Percentiles rank a stretch among this genome's conserved stretches.
These are phyloP conservation scores for Fragilaria crotonensis DNA, from an alignment of 108 stramenopile genomes.

Conservation along the genomic window DNA sequence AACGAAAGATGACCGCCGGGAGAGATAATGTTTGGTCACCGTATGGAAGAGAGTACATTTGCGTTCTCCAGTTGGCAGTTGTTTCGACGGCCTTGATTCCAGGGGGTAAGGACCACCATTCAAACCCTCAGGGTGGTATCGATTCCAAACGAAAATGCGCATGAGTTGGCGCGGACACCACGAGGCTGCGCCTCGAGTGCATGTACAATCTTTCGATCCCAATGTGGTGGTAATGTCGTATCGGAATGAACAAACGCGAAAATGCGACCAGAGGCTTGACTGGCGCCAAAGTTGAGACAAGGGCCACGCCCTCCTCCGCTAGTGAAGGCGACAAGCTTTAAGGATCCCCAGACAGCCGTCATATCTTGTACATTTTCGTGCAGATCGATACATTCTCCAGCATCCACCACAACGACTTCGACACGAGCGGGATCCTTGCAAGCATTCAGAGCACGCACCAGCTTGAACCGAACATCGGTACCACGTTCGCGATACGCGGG, in stretches of 20 bases:
- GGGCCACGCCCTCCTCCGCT: slow-evolving; percentile 75
- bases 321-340: slow-evolving; percentile 24
- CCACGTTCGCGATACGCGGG: slow-evolving; percentile 49
- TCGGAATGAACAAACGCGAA: slow-evolving; percentile 79
- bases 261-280: slow-evolving; percentile 43
- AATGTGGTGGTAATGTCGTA: slow-evolving; percentile 36
- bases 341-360: slow-evolving; percentile 20
- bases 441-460: slow-evolving; percentile 14
- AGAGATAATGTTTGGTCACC: slow-evolving; percentile 81
- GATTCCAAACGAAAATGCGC: slow-evolving; percentile 70
- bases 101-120: slow-evolving; percentile 27
- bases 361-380: neutral
- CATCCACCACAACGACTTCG: slow-evolving; percentile 47
- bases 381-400: slow-evolving; percentile 31
- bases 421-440: slow-evolving; percentile 20
- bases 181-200: slow-evolving; percentile 3
- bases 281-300: slow-evolving; percentile 70
- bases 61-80: slow-evolving; percentile 48
- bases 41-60: slow-evolving; percentile 68
- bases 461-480: slow-evolving; percentile 12
- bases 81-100: slow-evolving; percentile 52
- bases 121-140: slow-evolving; percentile 42
- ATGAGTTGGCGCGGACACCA: slow-evolving; percentile 30
- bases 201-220: slow-evolving; percentile 2
- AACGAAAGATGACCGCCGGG: slow-evolving; percentile 51